Evolutionary conservation across 2,329 filamentous ascomycete genomes (phyloP).

Genomic region (Aspergillus aculeatus): DNA sequence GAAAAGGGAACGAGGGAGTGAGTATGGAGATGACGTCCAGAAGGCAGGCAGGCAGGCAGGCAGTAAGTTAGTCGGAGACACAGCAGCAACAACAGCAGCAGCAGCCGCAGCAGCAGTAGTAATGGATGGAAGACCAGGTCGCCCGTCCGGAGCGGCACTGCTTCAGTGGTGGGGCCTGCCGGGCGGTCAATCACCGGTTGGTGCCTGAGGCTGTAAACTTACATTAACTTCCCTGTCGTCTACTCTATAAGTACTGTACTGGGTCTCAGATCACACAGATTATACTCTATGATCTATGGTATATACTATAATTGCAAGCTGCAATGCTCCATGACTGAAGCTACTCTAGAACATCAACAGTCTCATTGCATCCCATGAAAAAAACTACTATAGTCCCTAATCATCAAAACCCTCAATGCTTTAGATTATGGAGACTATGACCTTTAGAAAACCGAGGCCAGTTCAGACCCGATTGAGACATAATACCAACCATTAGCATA

Average conservation of each 20-base stretch:
- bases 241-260: no score
- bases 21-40: slow-evolving; percentile 14
- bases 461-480: no score
- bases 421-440: not conserved
- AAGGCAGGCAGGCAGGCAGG: slow-evolving; percentile 7
- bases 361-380: no score
- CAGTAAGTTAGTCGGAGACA: not conserved
- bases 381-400: no score
- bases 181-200: not conserved
- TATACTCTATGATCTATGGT: no score
- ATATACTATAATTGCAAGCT: no score
- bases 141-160: slow-evolving; percentile 3
- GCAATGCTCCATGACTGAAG: no score
- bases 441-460: no score
- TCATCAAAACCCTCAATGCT: no score
- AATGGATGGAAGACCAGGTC: slow-evolving; percentile 5
- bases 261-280: no score
- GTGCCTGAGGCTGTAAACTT: slow-evolving; percentile 7
- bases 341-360: not conserved
- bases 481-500: no score
- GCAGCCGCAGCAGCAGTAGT: not conserved
- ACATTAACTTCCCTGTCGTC: no score
- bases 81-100: slow-evolving; percentile 8
- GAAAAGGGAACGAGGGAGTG: slow-evolving; percentile 9
- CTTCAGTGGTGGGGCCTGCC: not conserved